These are phyloP conservation scores for Cylindrotheca fusiformis DNA, from an alignment of 108 stramenopile species.

Conservation along the genomic window DNA sequence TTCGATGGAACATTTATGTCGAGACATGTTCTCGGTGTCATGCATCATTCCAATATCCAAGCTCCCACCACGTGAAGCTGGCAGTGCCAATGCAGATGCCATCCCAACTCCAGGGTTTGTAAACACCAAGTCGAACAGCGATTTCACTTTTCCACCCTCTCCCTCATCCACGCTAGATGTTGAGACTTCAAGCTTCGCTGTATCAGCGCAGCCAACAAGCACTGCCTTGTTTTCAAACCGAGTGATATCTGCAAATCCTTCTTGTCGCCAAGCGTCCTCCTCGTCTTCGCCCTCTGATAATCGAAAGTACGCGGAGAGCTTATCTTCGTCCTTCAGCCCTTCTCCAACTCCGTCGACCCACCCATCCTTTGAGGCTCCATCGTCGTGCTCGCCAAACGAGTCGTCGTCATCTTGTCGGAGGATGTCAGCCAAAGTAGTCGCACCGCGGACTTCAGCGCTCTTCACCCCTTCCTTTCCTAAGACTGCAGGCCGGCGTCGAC, in stretches of 20 bases:
- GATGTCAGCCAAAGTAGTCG: constrained; percentile 72
- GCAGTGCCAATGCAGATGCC: constrained; percentile 57
- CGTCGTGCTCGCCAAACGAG: constrained; percentile 42
- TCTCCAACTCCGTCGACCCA: constrained; percentile 87
- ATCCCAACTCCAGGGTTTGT: constrained; percentile 49
- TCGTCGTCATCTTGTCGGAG: constrained; percentile 52
- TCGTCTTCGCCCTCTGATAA: constrained; percentile 87
- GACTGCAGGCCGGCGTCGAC: constrained; percentile 58
- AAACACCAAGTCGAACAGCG: constrained; percentile 80
- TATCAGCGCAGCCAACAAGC: constrained; percentile 27
- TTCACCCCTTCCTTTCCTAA: constrained; percentile 82
- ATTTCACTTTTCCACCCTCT: constrained; percentile 78
- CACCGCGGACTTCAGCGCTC: constrained; percentile 67
- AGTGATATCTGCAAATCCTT: constrained; percentile 73
- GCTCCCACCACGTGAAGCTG: constrained; percentile 66
- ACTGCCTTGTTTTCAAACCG: constrained; percentile 58
- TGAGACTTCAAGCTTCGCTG: constrained; percentile 42
- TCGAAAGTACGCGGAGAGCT: constrained; percentile 78
- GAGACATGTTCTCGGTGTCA: constrained; percentile 38
- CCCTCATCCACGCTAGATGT: constrained; percentile 89
- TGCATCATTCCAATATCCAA: constrained; percentile 87
- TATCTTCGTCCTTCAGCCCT: constrained; percentile 83
- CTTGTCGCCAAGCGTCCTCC: constrained; percentile 59
- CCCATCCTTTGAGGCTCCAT: constrained; percentile 38
- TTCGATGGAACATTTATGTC: constrained; percentile 78